A percentile compares a stretch with the other conserved stretches of the same genome.
These are phyloP conservation scores for Zea mays DNA, from an alignment of 176 grass and related monocot species.

Conservation along the genomic window Zm-B73-REFERENCE-NAM-5.0 NC_050101.1:104199501-104200000, in stretches of 20 bases:
- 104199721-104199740: constrained; percentile 15
- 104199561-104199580: constrained; percentile 8
- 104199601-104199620: neutral
- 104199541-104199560: neutral
- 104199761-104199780: neutral
- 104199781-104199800: neutral
- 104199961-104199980: constrained; percentile 15
- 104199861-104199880: constrained; percentile 8
- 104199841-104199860: constrained; percentile 18
- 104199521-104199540: no score
- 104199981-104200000: constrained; percentile 13
- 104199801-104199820: constrained; percentile 18
- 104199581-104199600: constrained; percentile 8
- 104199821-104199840: constrained; percentile 9
- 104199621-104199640: neutral
- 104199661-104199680: neutral
- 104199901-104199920: neutral
- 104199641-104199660: neutral
- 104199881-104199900: constrained; percentile 19
- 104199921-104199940: constrained; percentile 31
- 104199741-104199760: neutral
- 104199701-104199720: constrained; percentile 21
- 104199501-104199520: no score
- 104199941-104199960: neutral
- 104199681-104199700: constrained; percentile 18